These are phyloP conservation scores for Didymella lethalis DNA, from an alignment of 2,329 filamentous ascomycete species.

Conservation along the genomic window DNA sequence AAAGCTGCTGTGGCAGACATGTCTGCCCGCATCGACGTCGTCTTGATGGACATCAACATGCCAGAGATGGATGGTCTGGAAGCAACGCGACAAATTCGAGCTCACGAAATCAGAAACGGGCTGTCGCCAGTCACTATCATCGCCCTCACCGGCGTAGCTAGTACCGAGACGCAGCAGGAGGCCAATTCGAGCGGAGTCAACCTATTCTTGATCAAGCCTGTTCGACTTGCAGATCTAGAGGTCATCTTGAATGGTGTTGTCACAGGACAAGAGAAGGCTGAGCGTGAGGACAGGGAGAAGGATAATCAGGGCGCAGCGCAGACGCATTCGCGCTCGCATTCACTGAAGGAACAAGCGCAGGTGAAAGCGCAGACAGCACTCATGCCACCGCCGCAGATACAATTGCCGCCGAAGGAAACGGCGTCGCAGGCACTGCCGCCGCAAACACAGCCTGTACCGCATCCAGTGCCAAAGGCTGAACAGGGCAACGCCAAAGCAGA, in stretches of 20 bases:
- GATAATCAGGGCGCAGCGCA: neutral
- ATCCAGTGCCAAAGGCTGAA: neutral
- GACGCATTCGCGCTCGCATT: conserved; percentile 6
- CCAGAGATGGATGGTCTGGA: conserved; percentile 52
- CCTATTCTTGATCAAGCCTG: conserved; percentile 63
- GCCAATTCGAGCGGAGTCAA: conserved; percentile 63
- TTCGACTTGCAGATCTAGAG: conserved; percentile 55
- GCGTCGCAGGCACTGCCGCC: neutral
- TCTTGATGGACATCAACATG: conserved; percentile 51
- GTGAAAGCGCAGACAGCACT: neutral
- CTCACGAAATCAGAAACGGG: conserved; percentile 56
- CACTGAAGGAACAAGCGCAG: conserved; percentile 3
- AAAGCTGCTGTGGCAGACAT: conserved; percentile 10
- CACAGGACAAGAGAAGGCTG: conserved; percentile 38
- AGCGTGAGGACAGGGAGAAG: conserved; percentile 26
- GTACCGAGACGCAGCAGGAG: conserved; percentile 58
- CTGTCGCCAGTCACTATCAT: conserved; percentile 58
- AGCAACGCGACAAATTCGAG: conserved; percentile 52
- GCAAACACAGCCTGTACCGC: neutral
- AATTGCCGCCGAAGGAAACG: neutral
- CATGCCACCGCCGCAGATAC: conserved; percentile 8
- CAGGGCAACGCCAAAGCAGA: neutral
- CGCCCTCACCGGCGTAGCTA: conserved; percentile 62
- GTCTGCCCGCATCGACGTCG: conserved; percentile 37
- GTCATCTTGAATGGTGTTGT: conserved; percentile 49